These are phyloP conservation scores for Ogataea allantospora DNA, from an alignment of 805 yeast species.

Conservation along the genomic window DNA sequence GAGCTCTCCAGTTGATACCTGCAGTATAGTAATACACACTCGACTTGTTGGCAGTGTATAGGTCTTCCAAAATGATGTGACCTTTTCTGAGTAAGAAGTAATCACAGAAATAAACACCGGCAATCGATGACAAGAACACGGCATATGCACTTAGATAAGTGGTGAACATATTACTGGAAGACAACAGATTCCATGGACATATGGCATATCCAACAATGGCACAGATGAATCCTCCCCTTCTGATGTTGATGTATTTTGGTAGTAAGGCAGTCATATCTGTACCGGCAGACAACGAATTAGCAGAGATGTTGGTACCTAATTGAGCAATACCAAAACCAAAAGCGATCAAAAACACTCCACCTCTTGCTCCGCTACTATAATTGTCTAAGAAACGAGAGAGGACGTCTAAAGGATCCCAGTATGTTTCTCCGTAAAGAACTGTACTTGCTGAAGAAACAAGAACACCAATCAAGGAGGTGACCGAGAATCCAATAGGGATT, in stretches of 20 bases:
- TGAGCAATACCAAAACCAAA: conserved; percentile 73
- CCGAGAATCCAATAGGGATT: conserved; percentile 73
- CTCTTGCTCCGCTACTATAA: conserved; percentile 59
- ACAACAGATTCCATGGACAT: conserved; percentile 80
- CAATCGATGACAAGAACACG: conserved; percentile 78
- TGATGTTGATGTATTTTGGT: conserved; percentile 64
- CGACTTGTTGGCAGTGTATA: conserved; percentile 50
- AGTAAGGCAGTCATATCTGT: conserved; percentile 67
- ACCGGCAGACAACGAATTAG: conserved; percentile 69
- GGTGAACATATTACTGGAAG: conserved; percentile 70
- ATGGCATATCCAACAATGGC: conserved; percentile 68
- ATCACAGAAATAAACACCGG: conserved; percentile 72
- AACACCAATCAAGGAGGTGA: conserved; percentile 83
- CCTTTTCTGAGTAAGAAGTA: conserved; percentile 76
- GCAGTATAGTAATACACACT: conserved; percentile 57
- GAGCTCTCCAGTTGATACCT: conserved; percentile 85
- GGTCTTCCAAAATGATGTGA: conserved; percentile 56
- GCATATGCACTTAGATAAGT: conserved; percentile 80
- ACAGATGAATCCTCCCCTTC: conserved; percentile 80
- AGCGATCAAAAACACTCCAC: conserved; percentile 76
- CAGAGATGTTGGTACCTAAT: conserved; percentile 73
- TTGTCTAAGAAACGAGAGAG: conserved; percentile 59
- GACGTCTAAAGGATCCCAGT: conserved; percentile 85
- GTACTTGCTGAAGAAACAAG: conserved; percentile 79
- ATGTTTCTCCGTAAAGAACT: conserved; percentile 60